Conservation (phyloP, 1,284 basidiomycete genomes). For the Schizophyllum amplum region DNA sequence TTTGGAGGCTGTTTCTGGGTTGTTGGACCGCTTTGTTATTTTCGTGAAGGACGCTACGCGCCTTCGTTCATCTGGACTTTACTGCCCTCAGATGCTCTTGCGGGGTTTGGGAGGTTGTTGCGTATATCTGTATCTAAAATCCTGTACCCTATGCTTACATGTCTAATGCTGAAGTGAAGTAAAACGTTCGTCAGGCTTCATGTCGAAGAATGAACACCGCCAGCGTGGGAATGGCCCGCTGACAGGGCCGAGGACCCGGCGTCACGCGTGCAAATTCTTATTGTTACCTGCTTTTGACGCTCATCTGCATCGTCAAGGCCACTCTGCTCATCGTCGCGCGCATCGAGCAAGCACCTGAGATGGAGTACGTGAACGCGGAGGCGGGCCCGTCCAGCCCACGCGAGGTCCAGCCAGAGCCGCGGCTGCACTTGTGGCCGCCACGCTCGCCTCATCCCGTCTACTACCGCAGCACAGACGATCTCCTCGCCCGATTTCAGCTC, state of each 20-base stretch:
- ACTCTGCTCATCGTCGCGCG: constrained; percentile 1
- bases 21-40: too few relatives aligned
- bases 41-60: too few relatives aligned
- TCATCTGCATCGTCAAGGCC: background rate
- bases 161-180: background rate
- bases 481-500: constrained; percentile 60
- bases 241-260: background rate
- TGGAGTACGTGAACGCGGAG: constrained; percentile 16
- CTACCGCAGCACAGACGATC: constrained; percentile 66
- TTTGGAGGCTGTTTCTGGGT: too few relatives aligned
- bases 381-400: constrained; percentile 19
- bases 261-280: background rate
- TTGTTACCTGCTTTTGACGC: constrained; percentile 2
- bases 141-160: background rate
- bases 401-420: constrained; percentile 5
- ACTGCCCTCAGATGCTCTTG: too few relatives aligned
- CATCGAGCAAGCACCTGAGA: background rate
- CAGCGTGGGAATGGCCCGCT: too few relatives aligned
- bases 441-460: constrained; percentile 35
- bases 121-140: background rate
- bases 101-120: too few relatives aligned
- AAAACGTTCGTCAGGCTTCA: too few relatives aligned
- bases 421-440: constrained; percentile 24
- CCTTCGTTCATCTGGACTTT: too few relatives aligned
- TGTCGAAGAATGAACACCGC: too few relatives aligned